Evolutionary conservation across 176 grass and related monocot species (phyloP).

Genomic region (Paspalum vaginatum): DNA sequence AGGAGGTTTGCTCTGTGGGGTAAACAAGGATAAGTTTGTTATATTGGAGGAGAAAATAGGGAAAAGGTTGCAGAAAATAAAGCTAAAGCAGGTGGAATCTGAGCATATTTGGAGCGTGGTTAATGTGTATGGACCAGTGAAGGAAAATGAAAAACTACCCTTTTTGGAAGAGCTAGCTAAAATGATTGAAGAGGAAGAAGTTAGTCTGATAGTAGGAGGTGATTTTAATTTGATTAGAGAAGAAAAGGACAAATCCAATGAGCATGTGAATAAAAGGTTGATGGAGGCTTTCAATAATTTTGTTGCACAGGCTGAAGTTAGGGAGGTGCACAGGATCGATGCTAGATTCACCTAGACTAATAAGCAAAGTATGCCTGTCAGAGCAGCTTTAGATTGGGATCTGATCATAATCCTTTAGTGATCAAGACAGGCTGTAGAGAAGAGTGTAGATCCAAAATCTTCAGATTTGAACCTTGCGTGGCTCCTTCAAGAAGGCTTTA

Average conservation of each 20-base stretch:
- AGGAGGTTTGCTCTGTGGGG: not conserved
- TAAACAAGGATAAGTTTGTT: not conserved
- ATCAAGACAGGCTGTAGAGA: rapidly evolving
- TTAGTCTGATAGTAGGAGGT: not conserved
- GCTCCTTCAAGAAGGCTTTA: rapidly evolving
- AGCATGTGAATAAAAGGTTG: rapidly evolving
- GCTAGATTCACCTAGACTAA: not conserved
- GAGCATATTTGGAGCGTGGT: not conserved
- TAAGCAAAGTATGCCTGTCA: not conserved
- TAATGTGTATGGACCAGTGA: not conserved
- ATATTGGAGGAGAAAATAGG: rapidly evolving
- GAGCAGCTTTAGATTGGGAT: no score
- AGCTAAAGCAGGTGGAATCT: not conserved
- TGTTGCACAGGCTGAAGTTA: rapidly evolving
- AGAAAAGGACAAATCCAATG: not conserved
- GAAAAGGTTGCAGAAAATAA: rapidly evolving
- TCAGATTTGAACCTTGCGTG: no score
- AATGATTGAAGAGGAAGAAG: not conserved
- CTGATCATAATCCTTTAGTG: no score
- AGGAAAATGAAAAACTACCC: rapidly evolving
- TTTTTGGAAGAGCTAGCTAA: not conserved
- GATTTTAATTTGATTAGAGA: not conserved
- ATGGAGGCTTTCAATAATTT: not conserved
- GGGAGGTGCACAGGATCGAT: not conserved
- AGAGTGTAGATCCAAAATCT: no score